Evolutionary conservation across 208 protist genomes (phyloP).

Genomic region (Crithidia thermophila): DNA sequence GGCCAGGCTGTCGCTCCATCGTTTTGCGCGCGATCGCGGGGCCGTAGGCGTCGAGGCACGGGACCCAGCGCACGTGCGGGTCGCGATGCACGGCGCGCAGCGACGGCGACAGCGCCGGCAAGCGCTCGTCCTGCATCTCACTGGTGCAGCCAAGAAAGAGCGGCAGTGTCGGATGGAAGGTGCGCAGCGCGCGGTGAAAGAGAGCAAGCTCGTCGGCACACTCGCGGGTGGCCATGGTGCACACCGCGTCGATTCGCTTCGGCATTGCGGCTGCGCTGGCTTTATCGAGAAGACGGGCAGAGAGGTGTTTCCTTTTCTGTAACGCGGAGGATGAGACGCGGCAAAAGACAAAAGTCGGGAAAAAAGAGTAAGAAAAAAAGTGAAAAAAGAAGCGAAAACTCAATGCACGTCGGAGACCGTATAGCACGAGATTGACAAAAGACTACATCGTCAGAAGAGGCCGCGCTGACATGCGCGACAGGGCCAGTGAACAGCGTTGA

Average conservation of each 20-base stretch:
- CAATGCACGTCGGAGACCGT: neutral
- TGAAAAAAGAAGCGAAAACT: neutral
- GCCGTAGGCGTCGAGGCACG: slow-evolving; percentile 69
- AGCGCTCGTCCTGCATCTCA: slow-evolving; percentile 20
- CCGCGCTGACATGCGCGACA: too few species aligned
- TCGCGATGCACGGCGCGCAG: slow-evolving; percentile 29
- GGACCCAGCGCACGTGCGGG: slow-evolving; percentile 54
- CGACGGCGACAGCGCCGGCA: neutral
- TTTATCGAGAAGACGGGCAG: neutral
- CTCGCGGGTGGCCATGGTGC: slow-evolving; percentile 84
- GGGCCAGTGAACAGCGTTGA: too few species aligned
- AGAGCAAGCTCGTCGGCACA: slow-evolving; percentile 76
- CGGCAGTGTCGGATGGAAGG: slow-evolving; percentile 55
- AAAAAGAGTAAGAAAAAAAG: slow-evolving; percentile 6
- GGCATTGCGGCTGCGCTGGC: neutral
- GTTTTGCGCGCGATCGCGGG: slow-evolving; percentile 44
- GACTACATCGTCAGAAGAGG: too few species aligned
- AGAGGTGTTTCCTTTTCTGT: neutral
- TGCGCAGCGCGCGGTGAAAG: slow-evolving; percentile 64
- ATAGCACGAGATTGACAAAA: too few species aligned
- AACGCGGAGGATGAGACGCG: neutral
- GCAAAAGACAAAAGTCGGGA: neutral
- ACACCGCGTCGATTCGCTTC: slow-evolving; percentile 69
- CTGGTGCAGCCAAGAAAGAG: slow-evolving; percentile 66
- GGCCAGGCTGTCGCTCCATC: slow-evolving; percentile 72